These are phyloP conservation scores for Botryosphaeria dothidea DNA, from an alignment of 2,329 filamentous ascomycete genomes.

Conservation along the genomic window DNA sequence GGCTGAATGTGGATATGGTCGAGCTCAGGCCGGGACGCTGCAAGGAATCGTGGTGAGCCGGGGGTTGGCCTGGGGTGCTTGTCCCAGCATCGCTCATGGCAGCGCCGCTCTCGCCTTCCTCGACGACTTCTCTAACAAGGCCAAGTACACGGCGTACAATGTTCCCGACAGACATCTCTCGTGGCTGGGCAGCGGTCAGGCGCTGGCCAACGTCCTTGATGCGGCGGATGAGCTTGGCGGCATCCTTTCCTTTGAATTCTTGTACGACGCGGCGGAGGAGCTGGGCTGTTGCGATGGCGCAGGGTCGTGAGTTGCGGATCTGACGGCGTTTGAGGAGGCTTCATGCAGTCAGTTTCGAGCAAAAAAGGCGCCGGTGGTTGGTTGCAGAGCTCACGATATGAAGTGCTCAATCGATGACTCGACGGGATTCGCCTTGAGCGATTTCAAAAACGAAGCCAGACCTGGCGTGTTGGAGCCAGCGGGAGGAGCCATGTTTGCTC, in stretches of 20 bases:
- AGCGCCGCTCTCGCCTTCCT: conserved; percentile 70
- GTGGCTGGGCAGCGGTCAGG: conserved; percentile 79
- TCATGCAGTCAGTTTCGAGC: conserved; percentile 19
- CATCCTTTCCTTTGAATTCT: conserved; percentile 74
- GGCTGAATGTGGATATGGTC: conserved; percentile 49
- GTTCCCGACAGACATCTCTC: conserved; percentile 91
- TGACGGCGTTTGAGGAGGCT: conserved; percentile 85
- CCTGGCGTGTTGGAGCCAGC: conserved; percentile 66
- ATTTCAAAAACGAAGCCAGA: conserved; percentile 75
- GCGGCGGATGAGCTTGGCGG: conserved; percentile 75
- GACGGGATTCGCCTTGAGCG: conserved; percentile 71
- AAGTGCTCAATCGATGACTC: conserved; percentile 83
- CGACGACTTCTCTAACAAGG: conserved; percentile 86
- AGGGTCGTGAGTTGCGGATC: conserved; percentile 83
- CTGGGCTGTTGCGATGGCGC: conserved; percentile 87
- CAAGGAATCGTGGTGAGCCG: conserved; percentile 36
- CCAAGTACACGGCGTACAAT: conserved; percentile 88
- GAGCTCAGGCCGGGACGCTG: conserved; percentile 40
- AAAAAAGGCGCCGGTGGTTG: conserved; percentile 6
- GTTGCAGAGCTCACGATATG: conserved; percentile 64
- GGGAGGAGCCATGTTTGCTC: conserved; percentile 57
- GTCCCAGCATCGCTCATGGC: conserved; percentile 61
- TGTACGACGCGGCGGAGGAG: conserved; percentile 86
- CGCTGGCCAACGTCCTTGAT: conserved; percentile 77
- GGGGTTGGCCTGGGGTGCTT: conserved; percentile 46